These are phyloP conservation scores for Phytophthora sp. DNA, from an alignment of 352 stramenopile species.

Conservation along the genomic window DNA sequence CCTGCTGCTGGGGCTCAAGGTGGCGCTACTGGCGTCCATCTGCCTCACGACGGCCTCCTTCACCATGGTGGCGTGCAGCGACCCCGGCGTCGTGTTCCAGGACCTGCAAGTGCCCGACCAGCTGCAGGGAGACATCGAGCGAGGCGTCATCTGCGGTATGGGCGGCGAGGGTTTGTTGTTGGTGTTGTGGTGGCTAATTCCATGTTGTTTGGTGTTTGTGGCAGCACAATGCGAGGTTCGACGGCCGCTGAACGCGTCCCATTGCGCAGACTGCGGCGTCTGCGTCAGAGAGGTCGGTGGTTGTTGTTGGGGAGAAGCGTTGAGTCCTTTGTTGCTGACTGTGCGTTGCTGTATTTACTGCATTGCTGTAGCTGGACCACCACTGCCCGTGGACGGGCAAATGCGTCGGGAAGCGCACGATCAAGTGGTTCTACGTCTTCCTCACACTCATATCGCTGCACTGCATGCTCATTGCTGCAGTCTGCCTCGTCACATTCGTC, in stretches of 20 bases:
- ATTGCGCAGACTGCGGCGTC: conserved; percentile 83
- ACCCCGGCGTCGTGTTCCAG: conserved; percentile 74
- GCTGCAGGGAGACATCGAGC: conserved; percentile 39
- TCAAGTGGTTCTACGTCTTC: conserved; percentile 87
- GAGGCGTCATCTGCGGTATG: conserved; percentile 74
- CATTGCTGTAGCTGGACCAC: conserved; percentile 85
- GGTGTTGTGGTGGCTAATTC: neutral
- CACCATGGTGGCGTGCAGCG: conserved; percentile 79
- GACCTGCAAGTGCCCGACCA: conserved; percentile 33
- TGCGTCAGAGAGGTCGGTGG: conserved; percentile 64
- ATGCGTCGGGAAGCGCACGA: conserved; percentile 85
- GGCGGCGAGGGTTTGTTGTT: neutral
- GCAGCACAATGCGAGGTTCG: conserved; percentile 81
- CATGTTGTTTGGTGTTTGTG: neutral
- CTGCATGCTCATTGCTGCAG: conserved; percentile 57
- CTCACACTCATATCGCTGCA: conserved; percentile 70
- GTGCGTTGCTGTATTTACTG: no score
- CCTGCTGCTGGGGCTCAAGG: conserved; percentile 46
- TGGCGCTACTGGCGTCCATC: conserved; percentile 57
- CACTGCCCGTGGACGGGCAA: conserved; percentile 94
- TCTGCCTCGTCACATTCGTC: conserved; percentile 46
- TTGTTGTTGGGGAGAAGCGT: neutral
- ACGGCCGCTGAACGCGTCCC: conserved; percentile 68
- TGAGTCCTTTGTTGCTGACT: neutral
- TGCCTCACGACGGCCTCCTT: conserved; percentile 70